A percentile compares a stretch with the other conserved stretches of the same genome.
These are phyloP conservation scores for Puccinellia tenuiflora DNA, from an alignment of 176 grass and related monocot genomes.

Conservation along the genomic window DNA sequence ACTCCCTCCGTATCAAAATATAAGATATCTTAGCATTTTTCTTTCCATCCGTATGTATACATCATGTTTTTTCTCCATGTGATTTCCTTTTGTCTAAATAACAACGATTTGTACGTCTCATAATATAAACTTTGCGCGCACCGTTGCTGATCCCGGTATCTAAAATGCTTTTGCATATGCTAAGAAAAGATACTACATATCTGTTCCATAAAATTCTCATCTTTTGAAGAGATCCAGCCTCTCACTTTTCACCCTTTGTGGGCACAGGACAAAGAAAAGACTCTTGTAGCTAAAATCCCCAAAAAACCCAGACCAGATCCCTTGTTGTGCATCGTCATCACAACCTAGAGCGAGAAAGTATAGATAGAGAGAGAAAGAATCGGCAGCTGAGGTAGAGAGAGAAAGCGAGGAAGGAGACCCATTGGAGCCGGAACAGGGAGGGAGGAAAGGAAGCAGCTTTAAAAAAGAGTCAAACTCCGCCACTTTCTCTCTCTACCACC, in stretches of 20 bases:
- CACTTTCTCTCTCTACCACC: conserved; percentile 16
- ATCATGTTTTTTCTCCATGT: neutral
- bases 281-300: neutral
- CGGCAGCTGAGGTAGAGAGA: neutral
- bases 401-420: neutral
- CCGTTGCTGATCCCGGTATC: too few relatives aligned
- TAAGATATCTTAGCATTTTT: too few relatives aligned
- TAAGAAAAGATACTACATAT: neutral
- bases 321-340: neutral
- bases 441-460: neutral
- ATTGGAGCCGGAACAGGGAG: neutral
- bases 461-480: conserved; percentile 16
- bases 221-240: neutral
- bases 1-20: too few relatives aligned
- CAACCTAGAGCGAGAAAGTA: conserved; percentile 4
- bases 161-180: neutral
- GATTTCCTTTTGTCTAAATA: neutral
- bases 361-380: neutral
- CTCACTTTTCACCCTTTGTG: neutral
- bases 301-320: neutral
- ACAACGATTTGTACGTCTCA: neutral
- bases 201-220: neutral
- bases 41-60: too few relatives aligned
- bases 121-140: too few relatives aligned
- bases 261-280: neutral